phyloP scores from a whole-genome alignment of 495 filamentous ascomycete genomes.

The Podospora pseudopauciseta region DNA sequence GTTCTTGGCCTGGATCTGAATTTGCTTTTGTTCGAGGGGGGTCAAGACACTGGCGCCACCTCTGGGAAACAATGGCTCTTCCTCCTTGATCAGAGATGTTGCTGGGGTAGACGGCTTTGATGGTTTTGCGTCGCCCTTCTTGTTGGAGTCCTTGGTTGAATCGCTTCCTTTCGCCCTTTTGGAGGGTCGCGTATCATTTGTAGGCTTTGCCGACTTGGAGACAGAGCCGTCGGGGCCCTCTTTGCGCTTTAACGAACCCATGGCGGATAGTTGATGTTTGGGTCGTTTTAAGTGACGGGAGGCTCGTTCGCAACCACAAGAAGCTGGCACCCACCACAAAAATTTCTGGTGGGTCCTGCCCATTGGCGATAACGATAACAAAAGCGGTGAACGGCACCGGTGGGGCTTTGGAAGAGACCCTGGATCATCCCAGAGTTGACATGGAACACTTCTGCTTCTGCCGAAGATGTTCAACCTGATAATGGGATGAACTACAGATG shows the following conservation, averaged over 20 bases:
- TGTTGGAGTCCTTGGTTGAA: slow-evolving; percentile 24
- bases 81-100: slow-evolving; percentile 54
- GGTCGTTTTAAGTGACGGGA: slow-evolving; percentile 17
- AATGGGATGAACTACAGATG: no score
- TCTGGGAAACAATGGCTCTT: slow-evolving; percentile 86
- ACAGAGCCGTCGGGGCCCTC: slow-evolving; percentile 42
- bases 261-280: slow-evolving; percentile 27
- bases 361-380: slow-evolving; percentile 33
- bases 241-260: slow-evolving; percentile 49
- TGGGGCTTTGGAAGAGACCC: neutral
- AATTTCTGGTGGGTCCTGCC: slow-evolving; percentile 29
- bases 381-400: slow-evolving; percentile 21
- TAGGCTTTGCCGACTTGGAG: slow-evolving; percentile 34
- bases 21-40: slow-evolving; percentile 92
- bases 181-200: slow-evolving; percentile 37
- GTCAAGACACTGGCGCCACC: slow-evolving; percentile 89
- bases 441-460: neutral
- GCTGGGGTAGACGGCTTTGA: slow-evolving; percentile 28
- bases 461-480: neutral
- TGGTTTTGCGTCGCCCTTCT: slow-evolving; percentile 19
- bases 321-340: slow-evolving; percentile 26
- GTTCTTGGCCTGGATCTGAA: slow-evolving; percentile 85
- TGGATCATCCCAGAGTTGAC: neutral
- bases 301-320: slow-evolving; percentile 4
- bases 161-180: slow-evolving; percentile 45